A percentile compares a stretch with the other conserved stretches of the same genome.
Conservation (phyloP, 2,329 filamentous ascomycete genomes). For the Exophiala sp. region DNA sequence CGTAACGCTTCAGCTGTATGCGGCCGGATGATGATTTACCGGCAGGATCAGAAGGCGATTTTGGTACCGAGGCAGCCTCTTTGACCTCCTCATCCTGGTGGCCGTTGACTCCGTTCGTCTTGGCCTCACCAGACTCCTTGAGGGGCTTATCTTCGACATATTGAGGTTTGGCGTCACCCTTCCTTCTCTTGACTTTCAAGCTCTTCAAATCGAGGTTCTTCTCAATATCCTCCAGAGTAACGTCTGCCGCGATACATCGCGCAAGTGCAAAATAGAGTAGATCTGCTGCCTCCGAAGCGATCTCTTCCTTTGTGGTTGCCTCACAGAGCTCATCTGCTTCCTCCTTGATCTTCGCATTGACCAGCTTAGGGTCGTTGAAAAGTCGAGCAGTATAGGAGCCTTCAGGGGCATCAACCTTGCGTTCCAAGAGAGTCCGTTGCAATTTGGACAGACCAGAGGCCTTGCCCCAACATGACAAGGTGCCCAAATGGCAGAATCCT, state of each 20-base stretch:
- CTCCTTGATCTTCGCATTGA: constrained; percentile 96
- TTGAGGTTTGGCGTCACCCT: constrained; percentile 87
- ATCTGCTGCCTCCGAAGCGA: constrained; percentile 92
- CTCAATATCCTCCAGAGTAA: constrained; percentile 83
- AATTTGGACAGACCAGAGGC: constrained; percentile 74
- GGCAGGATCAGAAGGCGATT: constrained; percentile 48
- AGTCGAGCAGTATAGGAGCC: constrained; percentile 91
- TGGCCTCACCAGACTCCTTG: constrained; percentile 33
- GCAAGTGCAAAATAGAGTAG: constrained; percentile 93
- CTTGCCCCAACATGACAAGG: constrained; percentile 85
- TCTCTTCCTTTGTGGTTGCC: constrained; percentile 71
- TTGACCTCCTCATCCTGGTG: constrained; percentile 33
- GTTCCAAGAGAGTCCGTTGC: constrained; percentile 76
- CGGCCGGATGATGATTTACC: constrained; percentile 46
- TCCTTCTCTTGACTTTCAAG: constrained; percentile 86
- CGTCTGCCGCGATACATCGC: constrained; percentile 78
- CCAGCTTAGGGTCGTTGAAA: constrained; percentile 83
- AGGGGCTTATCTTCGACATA: constrained; percentile 65
- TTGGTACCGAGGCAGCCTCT: constrained; percentile 48
- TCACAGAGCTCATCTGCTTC: constrained; percentile 93
- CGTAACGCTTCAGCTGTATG: constrained; percentile 77
- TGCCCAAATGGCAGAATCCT: constrained; percentile 89
- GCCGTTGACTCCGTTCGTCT: constrained; percentile 17
- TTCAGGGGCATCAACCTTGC: constrained; percentile 73
- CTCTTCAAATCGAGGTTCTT: constrained; percentile 89